These are phyloP conservation scores for Astragalus glycyphyllos DNA, from an alignment of 306 rosid genomes.

Conservation along the genomic window DNA sequence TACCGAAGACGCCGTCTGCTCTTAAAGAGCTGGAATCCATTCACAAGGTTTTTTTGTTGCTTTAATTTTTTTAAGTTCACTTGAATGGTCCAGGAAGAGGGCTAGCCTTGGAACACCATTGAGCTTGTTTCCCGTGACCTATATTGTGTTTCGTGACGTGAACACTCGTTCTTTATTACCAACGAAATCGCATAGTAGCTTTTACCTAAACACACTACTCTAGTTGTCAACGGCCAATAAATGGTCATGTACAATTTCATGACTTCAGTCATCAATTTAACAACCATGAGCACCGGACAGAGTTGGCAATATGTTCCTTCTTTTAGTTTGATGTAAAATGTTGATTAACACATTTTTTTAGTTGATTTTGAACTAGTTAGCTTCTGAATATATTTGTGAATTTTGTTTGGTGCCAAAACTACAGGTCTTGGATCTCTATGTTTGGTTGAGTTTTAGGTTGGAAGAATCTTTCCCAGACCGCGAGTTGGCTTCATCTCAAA, in stretches of 20 bases:
- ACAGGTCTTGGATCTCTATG: conserved; percentile 93
- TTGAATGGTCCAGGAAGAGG: too few relatives aligned
- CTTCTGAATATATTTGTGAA: conserved; percentile 11
- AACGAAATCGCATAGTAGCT: too few relatives aligned
- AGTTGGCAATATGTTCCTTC: conserved; percentile 6
- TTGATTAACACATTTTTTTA: conserved; percentile 7
- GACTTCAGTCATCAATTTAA: conserved; percentile 22
- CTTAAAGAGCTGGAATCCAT: conserved; percentile 92
- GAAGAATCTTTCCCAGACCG: conserved; percentile 93
- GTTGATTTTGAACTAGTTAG: conserved; percentile 27
- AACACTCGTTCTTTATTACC: too few relatives aligned
- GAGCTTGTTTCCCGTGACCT: conserved; percentile 5
- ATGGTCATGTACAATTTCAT: conserved; percentile 32
- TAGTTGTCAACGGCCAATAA: conserved; percentile 9
- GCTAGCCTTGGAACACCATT: background rate
- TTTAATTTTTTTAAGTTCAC: background rate
- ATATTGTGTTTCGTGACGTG: conserved; percentile 11
- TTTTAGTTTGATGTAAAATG: conserved; percentile 36
- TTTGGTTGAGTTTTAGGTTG: conserved; percentile 92
- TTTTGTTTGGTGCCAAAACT: conserved; percentile 48
- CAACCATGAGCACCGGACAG: background rate
- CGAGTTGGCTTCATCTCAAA: conserved; percentile 75
- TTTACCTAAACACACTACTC: background rate
- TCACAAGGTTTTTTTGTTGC: conserved; percentile 68
- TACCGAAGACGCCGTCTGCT: conserved; percentile 75